A percentile compares a stretch with the other conserved stretches of the same genome.
Conservation (phyloP, 1,139 yeast genomes). For the Candida buenavistaensis region DNA sequence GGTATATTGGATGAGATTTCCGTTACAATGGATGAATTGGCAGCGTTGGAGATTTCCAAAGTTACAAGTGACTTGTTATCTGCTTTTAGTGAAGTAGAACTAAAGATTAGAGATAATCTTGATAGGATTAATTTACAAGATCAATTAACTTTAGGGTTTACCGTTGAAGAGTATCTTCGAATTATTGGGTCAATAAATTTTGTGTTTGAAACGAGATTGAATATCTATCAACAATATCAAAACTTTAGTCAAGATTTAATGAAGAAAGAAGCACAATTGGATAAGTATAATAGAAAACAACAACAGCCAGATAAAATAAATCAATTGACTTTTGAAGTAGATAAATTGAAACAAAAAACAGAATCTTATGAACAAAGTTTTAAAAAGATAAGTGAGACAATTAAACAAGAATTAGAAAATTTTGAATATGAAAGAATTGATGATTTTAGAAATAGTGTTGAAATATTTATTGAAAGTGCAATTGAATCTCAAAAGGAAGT, state of each 20-base stretch:
- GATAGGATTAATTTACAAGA: slow-evolving; percentile 86
- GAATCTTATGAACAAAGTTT: slow-evolving; percentile 58
- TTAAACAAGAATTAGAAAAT: slow-evolving; percentile 63
- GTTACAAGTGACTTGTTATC: slow-evolving; percentile 55
- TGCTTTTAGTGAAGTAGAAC: slow-evolving; percentile 70
- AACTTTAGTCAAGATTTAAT: slow-evolving; percentile 42
- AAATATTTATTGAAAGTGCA: slow-evolving; percentile 84
- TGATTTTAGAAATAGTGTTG: slow-evolving; percentile 89
- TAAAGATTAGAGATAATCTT: slow-evolving; percentile 68
- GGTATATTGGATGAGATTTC: slow-evolving; percentile 42
- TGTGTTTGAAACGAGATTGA: slow-evolving; percentile 74
- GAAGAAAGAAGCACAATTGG: slow-evolving; percentile 50
- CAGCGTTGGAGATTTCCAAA: slow-evolving; percentile 74
- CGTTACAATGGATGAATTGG: slow-evolving; percentile 67
- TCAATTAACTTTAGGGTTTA: slow-evolving; percentile 79
- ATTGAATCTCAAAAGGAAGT: slow-evolving; percentile 94
- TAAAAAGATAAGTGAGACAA: slow-evolving; percentile 59
- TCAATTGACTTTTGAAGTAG: slow-evolving; percentile 56
- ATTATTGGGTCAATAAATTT: slow-evolving; percentile 73
- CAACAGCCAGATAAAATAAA: slow-evolving; percentile 60
- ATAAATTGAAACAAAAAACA: slow-evolving; percentile 58
- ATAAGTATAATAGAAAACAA: slow-evolving; percentile 55
- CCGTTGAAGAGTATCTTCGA: slow-evolving; percentile 85
- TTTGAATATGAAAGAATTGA: slow-evolving; percentile 78
- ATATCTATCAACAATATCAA: slow-evolving; percentile 61